Conservation (phyloP, 73 alveolate species). For the Paraurostyla sp. region DNA sequence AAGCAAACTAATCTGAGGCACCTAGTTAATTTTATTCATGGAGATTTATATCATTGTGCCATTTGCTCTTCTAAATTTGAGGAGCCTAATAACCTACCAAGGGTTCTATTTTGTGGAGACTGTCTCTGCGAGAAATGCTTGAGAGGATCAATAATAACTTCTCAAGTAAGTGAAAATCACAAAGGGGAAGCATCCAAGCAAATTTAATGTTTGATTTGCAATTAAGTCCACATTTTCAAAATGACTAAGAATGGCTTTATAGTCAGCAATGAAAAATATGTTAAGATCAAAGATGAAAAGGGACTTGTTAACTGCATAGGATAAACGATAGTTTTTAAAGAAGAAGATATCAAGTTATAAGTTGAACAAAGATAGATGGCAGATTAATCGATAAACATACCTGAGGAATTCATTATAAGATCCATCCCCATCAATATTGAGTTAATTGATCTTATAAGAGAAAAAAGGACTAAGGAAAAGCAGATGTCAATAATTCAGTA, state of each 20-base stretch:
- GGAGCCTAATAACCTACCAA: conserved; percentile 11
- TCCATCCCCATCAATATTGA: conserved; percentile 52
- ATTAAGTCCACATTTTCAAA: conserved; percentile 10
- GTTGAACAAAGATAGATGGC: neutral
- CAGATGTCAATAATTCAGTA: neutral
- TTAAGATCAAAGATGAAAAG: conserved; percentile 18
- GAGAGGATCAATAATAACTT: conserved; percentile 1
- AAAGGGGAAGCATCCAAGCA: neutral
- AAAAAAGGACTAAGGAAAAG: conserved; percentile 10
- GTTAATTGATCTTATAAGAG: conserved; percentile 47
- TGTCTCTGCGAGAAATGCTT: conserved; percentile 60
- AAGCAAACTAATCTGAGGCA: conserved; percentile 20
- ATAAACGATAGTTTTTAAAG: neutral
- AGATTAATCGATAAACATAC: neutral
- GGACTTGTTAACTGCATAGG: conserved; percentile 24
- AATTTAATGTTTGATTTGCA: neutral
- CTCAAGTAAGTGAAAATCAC: neutral
- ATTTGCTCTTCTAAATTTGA: conserved; percentile 41
- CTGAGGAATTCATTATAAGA: conserved; percentile 39
- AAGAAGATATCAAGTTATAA: neutral
- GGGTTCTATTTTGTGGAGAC: conserved; percentile 63
- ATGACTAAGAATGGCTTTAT: conserved; percentile 11
- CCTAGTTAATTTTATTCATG: conserved; percentile 41
- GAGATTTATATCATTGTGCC: conserved; percentile 63
- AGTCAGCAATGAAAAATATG: conserved; percentile 42